Conservation (phyloP, 2,329 filamentous ascomycete genomes). For the Cladosporium sp. region DNA sequence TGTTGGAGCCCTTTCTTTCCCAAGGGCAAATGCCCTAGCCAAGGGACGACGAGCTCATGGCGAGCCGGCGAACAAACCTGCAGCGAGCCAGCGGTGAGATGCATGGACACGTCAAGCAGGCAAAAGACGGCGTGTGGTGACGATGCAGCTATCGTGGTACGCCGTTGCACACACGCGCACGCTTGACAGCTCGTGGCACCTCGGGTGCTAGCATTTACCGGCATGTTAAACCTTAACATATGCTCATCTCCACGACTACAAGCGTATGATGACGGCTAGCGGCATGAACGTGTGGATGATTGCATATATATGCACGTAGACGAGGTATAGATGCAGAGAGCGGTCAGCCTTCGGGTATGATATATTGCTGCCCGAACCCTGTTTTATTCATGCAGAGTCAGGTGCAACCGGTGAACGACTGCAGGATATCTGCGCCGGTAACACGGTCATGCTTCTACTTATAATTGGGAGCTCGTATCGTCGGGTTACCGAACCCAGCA, state of each 20-base stretch:
- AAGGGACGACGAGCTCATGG: not conserved
- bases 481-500: not conserved
- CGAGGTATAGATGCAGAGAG: not conserved
- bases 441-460: not conserved
- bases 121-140: not conserved
- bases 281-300: constrained; percentile 9
- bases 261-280: constrained; percentile 8
- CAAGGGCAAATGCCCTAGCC: not conserved
- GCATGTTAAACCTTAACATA: constrained; percentile 5
- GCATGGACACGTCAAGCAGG: constrained; percentile 16
- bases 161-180: not conserved
- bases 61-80: not conserved
- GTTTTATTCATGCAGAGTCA: not conserved
- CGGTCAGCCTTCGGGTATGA: constrained; percentile 7
- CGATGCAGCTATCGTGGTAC: not conserved
- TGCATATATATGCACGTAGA: not conserved
- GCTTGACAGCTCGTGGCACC: constrained; percentile 14
- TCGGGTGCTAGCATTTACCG: not conserved
- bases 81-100: constrained; percentile 13
- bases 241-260: constrained; percentile 1
- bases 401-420: constrained; percentile 2
- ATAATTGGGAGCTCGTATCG: not conserved
- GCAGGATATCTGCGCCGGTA: not conserved
- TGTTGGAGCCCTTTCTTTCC: not conserved
- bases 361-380: constrained; percentile 15